phyloP scores from a whole-genome alignment of 805 yeast species.

The Limtongia smithiae region DNA sequence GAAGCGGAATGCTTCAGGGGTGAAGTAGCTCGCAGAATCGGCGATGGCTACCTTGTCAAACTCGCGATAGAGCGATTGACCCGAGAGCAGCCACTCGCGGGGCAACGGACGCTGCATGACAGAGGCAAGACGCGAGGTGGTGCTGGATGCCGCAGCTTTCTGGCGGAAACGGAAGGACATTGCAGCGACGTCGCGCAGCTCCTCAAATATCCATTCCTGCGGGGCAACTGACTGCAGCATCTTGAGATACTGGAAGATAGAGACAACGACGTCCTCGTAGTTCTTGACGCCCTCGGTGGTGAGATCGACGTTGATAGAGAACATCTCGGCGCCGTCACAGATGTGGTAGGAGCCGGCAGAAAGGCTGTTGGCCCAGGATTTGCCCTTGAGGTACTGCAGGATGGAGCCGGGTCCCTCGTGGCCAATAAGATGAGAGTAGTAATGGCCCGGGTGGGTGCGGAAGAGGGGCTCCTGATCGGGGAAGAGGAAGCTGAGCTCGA shows the following conservation, averaged over 20 bases:
- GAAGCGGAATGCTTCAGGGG: conserved; percentile 58
- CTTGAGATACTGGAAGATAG: conserved; percentile 69
- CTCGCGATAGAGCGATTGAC: conserved; percentile 49
- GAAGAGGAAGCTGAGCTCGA: conserved; percentile 65
- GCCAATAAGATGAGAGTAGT: conserved; percentile 78
- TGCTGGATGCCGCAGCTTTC: conserved; percentile 64
- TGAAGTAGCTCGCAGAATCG: conserved; percentile 49
- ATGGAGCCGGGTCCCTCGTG: conserved; percentile 91
- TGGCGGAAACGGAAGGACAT: conserved; percentile 77
- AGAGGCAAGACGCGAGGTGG: conserved; percentile 67
- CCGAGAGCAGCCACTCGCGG: conserved; percentile 56
- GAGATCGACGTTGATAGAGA: conserved; percentile 68
- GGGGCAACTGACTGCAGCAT: conserved; percentile 58
- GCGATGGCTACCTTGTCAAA: conserved; percentile 55
- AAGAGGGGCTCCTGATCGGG: conserved; percentile 71
- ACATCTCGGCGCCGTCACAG: conserved; percentile 60
- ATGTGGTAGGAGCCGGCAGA: conserved; percentile 62
- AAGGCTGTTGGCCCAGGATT: conserved; percentile 76
- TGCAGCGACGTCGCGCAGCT: conserved; percentile 62
- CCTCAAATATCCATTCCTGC: conserved; percentile 76
- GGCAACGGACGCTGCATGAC: conserved; percentile 64
- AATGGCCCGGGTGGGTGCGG: conserved; percentile 65
- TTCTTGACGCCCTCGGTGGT: conserved; percentile 63
- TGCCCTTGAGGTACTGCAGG: conserved; percentile 60
- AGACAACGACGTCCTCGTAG: conserved; percentile 57